phyloP scores from a whole-genome alignment of 352 stramenopile genomes.

The Phytophthora pseudosyringae region DNA sequence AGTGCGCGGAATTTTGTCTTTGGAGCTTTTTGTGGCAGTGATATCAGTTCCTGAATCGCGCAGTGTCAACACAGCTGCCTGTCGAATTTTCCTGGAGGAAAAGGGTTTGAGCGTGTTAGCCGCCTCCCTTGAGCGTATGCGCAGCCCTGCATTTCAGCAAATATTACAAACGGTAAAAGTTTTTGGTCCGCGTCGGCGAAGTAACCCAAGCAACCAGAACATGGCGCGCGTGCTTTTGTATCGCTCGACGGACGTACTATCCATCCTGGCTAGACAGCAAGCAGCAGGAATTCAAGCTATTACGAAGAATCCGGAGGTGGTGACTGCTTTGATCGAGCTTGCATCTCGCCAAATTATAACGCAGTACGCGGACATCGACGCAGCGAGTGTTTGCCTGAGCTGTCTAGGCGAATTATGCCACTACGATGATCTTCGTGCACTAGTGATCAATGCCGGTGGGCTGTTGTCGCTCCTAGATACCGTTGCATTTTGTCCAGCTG shows the following conservation, averaged over 20 bases:
- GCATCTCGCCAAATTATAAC: conserved; percentile 66
- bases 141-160: conserved; percentile 72
- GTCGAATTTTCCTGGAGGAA: conserved; percentile 61
- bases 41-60: conserved; percentile 53
- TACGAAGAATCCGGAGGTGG: conserved; percentile 59
- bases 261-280: conserved; percentile 48
- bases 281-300: conserved; percentile 53
- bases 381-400: conserved; percentile 61
- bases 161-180: conserved; percentile 48
- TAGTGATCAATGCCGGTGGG: conserved; percentile 71
- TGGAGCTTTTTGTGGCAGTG: conserved; percentile 74
- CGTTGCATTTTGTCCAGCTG: conserved; percentile 65
- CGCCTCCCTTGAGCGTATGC: conserved; percentile 74
- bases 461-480: conserved; percentile 74
- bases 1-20: conserved; percentile 70
- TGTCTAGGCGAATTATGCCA: conserved; percentile 72
- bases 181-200: conserved; percentile 32
- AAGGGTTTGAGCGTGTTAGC: conserved; percentile 57
- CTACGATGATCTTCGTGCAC: conserved; percentile 52
- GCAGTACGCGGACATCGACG: conserved; percentile 60
- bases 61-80: conserved; percentile 61
- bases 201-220: conserved; percentile 35
- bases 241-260: conserved; percentile 72
- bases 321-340: conserved; percentile 68
- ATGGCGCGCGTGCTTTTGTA: conserved; percentile 72